Base-by-base conservation (phyloP, 495 filamentous ascomycete genomes). In the Penicillium waksmanii region DNA sequence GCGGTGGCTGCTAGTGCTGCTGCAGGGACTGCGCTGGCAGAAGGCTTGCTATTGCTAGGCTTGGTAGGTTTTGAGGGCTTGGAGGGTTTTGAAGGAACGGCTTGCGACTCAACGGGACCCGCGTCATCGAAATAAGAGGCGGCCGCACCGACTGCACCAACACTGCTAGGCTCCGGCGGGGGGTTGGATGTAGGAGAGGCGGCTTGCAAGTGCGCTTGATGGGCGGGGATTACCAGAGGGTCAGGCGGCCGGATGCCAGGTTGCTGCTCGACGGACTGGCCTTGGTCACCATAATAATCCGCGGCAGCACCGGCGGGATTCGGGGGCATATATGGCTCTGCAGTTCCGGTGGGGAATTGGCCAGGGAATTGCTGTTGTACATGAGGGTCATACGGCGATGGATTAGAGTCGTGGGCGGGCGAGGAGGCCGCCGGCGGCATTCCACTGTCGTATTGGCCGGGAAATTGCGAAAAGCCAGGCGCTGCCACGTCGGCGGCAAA, bases 261-360 rank as follows among this genome's bases (percentile, higher is more conserved):
- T 67, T 89, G 87, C 2, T 76, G 57, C n/a, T 70, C 63, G 11
- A 88, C 85, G 12, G 84, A 87, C 63, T 88, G 74, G 0, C 86
- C 87, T 65, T 85, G 82, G 67, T 89, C 87, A 17, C 81, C 80
- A 60, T 89, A 89, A 66, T 87, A 89, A 47, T 87, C 85, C 21
- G 87, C 83, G 2, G 87, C 87, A n/a, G 80, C 78, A 27, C 86
- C 86, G 5, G 73, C 73, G 53, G 77, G 77, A 42, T 84, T 75
- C n/a, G 76, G 75, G n/a, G 82, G 83, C 51, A 71, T 75, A 58
- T 82, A 86, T 25, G 82, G 81, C 25, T 73, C 66, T 10, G 84
- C 58, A 33, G 66, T 73, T 15, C 67, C 55, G 8, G 66, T 46
- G 5, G 84, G 80, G 54, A 84, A 78, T 62, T 87, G 84, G 34